A percentile compares a stretch with the other conserved stretches of the same genome.
phyloP scores from a whole-genome alignment of 1,284 basidiomycete species.

The Tilletiopsis washingtonensis region DNA sequence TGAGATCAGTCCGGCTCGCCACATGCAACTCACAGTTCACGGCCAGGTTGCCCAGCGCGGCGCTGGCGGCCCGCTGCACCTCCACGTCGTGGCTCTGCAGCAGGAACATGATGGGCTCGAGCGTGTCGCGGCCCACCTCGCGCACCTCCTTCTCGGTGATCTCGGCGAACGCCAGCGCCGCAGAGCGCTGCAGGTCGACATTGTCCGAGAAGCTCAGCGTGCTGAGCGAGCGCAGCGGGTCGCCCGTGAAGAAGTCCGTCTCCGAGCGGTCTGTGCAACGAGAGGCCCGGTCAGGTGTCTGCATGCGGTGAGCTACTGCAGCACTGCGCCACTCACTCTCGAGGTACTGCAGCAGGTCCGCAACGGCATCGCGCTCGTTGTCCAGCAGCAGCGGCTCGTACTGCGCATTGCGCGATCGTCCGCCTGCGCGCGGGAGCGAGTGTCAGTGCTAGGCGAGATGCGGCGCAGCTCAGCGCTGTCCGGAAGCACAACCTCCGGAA shows the following conservation, averaged over 20 bases:
- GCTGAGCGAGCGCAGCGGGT: conserved; percentile 84
- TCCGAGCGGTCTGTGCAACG: conserved; percentile 40
- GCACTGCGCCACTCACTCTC: conserved; percentile 66
- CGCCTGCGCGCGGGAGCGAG: too few species aligned
- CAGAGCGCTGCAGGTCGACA: conserved; percentile 95
- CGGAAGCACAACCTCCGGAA: background rate
- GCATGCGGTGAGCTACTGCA: conserved; percentile 3
- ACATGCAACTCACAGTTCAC: conserved; percentile 61
- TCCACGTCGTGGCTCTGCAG: conserved; percentile 97
- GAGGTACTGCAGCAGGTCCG: conserved; percentile 91
- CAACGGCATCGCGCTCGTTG: conserved; percentile 97
- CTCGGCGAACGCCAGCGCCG: conserved; percentile 95
- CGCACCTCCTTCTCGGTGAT: conserved; percentile 99
- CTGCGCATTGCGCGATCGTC: conserved; percentile 22
- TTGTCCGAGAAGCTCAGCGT: conserved; percentile 99
- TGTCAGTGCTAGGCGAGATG: too few species aligned
- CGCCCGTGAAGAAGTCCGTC: conserved; percentile 50
- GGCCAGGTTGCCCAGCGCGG: conserved; percentile 95
- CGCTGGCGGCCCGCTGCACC: conserved; percentile 94
- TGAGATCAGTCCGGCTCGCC: background rate
- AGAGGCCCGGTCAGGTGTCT: background rate
- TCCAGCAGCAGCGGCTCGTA: conserved; percentile 84
- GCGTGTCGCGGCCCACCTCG: conserved; percentile 89
- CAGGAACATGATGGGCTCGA: conserved; percentile 96
- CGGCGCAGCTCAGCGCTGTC: background rate